These are phyloP conservation scores for Aschersonia sp. DNA, from an alignment of 2,329 filamentous ascomycete genomes.

Conservation along the genomic window DNA sequence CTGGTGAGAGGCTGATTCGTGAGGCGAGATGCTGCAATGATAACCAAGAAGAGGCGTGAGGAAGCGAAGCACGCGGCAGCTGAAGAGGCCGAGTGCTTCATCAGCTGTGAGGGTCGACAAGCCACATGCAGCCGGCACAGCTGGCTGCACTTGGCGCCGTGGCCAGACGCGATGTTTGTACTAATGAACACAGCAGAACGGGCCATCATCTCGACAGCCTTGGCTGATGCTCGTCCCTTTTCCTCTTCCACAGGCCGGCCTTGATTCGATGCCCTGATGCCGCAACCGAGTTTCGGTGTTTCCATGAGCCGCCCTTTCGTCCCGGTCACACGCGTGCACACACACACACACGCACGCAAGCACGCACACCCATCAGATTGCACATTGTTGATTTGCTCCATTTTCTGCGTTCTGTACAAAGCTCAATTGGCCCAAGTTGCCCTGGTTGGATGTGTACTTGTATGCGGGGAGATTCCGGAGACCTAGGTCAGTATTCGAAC, in stretches of 20 bases:
- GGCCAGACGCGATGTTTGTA: background rate
- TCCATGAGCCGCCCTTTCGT: background rate
- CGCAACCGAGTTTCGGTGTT: background rate
- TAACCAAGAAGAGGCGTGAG: no score
- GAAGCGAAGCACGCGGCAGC: no score
- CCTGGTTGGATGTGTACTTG: no score
- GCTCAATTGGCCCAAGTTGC: no score
- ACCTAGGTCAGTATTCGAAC: no score
- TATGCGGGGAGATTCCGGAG: no score
- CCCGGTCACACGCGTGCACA: background rate
- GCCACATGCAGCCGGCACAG: background rate
- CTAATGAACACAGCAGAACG: background rate
- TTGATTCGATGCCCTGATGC: background rate
- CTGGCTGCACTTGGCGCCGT: background rate
- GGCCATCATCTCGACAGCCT: background rate
- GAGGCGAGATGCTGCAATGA: no score
- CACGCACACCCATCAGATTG: no score
- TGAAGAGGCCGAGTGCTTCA: background rate
- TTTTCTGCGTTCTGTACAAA: no score
- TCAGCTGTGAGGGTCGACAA: background rate
- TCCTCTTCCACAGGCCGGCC: background rate
- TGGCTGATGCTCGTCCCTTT: background rate
- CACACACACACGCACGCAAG: background rate
- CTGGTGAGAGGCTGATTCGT: no score
- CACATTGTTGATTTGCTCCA: no score